Evolutionary conservation across 192 early-diverging fungal species (phyloP), one percentile per base, ranked within the genome.

Genomic region (Allomyces arbusculus): DNA sequence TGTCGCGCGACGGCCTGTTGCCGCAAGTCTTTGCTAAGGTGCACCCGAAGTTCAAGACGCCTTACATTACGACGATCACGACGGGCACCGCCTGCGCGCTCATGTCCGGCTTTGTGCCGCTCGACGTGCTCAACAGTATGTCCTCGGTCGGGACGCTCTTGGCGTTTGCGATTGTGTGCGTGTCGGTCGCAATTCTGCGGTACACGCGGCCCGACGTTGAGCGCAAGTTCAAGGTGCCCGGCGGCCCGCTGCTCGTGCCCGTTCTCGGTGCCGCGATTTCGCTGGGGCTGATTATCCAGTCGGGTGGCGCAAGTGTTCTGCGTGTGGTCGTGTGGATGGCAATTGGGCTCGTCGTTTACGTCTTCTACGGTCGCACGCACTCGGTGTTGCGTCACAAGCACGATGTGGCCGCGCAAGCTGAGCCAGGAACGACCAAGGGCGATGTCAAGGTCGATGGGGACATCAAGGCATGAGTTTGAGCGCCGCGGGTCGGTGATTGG

Each of bases 11-110:
- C 62, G 62, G 62, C 11, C 62, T 62, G 0, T 24, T 62, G 62
- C 62, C 62, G n/a, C 62, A 20, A 24, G 62, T 9, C 24, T 25
- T 62, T 23, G 62, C 62, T 19, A 11, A 23, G 5, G 11, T 62
- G n/a, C 62, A 62, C 24, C 62, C 62, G 62, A 24, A 10, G 7
- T 50, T 65, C 64, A 62, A 25, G 62, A 62, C 62, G 19, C 64
- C 64, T 6, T 40, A 12, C 23, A 22, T 33, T 7, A 12, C 62
- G 62, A 62, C 62, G 24, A 20, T 62, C 23, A 11, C 23, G 62
- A 14, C 62, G 6, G 62, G 62, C 11, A 23, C 25, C 3, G 11
- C 25, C 3, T 23, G 23, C 23, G 23, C 23, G 62, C 11, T 62
- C 62, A 23, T 23, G 62, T 16, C 62, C 23, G 62, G 20, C 3